Conservation (phyloP, 2,329 filamentous ascomycete genomes). For the Calonectria pseudoreteaudii region DNA sequence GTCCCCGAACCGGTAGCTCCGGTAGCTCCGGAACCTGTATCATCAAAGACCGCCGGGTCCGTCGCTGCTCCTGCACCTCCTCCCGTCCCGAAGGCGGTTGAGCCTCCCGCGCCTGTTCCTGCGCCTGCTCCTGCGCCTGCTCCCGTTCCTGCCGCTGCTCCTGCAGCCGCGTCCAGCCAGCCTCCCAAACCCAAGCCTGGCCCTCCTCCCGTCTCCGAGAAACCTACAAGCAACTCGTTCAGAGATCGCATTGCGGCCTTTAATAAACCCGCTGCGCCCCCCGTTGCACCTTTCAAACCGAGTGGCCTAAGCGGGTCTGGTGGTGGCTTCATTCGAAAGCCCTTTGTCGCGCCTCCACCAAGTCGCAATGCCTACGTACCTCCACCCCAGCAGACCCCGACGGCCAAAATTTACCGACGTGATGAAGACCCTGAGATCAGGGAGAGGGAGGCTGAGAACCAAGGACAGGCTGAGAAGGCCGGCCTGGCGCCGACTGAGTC, state of each 20-base stretch:
- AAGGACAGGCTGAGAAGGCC: constrained; percentile 76
- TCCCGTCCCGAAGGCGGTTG: constrained; percentile 48
- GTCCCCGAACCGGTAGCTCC: constrained; percentile 50
- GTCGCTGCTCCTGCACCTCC: constrained; percentile 44
- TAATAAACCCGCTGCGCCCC: constrained; percentile 88
- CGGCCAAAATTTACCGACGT: constrained; percentile 82
- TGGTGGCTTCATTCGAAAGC: constrained; percentile 90
- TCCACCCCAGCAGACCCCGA: constrained; percentile 75
- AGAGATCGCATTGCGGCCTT: constrained; percentile 97
- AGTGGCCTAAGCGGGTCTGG: constrained; percentile 67
- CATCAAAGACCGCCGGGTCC: constrained; percentile 51
- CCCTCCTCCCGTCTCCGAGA: constrained; percentile 77
- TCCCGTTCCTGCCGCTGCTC: constrained; percentile 37
- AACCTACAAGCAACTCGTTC: constrained; percentile 83
- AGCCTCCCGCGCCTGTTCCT: constrained; percentile 39
- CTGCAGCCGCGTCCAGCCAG: constrained; percentile 46
- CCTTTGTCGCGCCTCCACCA: constrained; percentile 94
- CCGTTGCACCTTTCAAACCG: constrained; percentile 91
- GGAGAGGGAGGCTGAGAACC: constrained; percentile 73
- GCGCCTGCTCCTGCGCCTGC: constrained; percentile 44
- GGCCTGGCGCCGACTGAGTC: constrained; percentile 63
- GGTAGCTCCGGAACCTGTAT: constrained; percentile 40
- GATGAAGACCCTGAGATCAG: constrained; percentile 86
- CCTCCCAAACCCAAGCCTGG: constrained; percentile 59
- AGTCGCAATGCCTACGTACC: constrained; percentile 93